Evolutionary conservation across 805 yeast species (phyloP).

Genomic region (Pichia insulana): DNA sequence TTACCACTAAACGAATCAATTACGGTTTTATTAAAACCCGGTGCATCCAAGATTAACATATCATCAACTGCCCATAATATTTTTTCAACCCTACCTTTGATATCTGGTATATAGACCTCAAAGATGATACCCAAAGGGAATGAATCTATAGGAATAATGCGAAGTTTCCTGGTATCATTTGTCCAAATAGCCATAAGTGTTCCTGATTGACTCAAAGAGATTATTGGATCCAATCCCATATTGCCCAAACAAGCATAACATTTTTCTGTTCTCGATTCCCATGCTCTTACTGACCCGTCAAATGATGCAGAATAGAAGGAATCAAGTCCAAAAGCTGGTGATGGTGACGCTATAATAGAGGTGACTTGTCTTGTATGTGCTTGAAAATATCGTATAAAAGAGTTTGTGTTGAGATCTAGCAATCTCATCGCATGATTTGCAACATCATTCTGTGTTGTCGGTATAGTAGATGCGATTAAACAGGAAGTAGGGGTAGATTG

Average conservation of each 20-base stretch:
- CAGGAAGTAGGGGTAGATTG: conserved; percentile 45
- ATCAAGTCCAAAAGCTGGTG: conserved; percentile 41
- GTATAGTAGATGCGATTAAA: conserved; percentile 66
- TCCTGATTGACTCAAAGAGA: conserved; percentile 81
- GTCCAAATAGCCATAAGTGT: conserved; percentile 63
- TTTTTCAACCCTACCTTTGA: conserved; percentile 7
- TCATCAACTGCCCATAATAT: conserved; percentile 50
- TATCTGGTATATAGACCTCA: conserved; percentile 32
- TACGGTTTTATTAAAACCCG: conserved; percentile 46
- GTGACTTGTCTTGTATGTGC: conserved; percentile 80
- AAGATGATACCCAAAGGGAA: conserved; percentile 16
- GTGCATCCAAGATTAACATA: conserved; percentile 46
- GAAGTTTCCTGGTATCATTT: conserved; percentile 15
- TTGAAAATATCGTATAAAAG: conserved; percentile 73
- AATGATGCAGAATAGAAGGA: conserved; percentile 43
- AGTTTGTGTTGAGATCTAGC: conserved; percentile 66
- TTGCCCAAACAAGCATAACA: conserved; percentile 5
- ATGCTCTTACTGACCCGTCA: conserved; percentile 73
- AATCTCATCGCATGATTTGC: conserved; percentile 70
- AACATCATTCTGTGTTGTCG: conserved; percentile 1
- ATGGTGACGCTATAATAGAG: conserved; percentile 56
- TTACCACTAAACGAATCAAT: conserved; percentile 21
- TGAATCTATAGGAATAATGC: conserved; percentile 15
- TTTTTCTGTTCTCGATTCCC: conserved; percentile 73
- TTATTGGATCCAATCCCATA: conserved; percentile 20